Evolutionary conservation across 768 basidiomycete genomes (phyloP).

Genomic region (Amanita rimosa): DNA sequence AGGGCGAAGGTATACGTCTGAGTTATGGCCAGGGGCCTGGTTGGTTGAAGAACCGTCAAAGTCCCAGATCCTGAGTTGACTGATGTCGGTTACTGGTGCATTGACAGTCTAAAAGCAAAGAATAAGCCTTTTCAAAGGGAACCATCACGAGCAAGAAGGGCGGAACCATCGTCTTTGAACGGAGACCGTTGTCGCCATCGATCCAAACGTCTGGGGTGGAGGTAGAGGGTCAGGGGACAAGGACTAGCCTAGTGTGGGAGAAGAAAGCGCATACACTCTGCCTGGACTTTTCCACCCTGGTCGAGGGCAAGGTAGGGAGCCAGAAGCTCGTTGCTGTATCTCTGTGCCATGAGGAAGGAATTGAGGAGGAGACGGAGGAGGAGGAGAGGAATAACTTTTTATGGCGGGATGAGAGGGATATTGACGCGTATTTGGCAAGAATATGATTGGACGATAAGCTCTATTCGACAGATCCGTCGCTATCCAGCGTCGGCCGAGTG

Average conservation of each 20-base stretch:
- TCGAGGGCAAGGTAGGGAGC: constrained; percentile 80
- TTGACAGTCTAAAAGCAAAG: constrained; percentile 56
- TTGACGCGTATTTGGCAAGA: constrained; percentile 19
- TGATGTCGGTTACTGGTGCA: constrained; percentile 80
- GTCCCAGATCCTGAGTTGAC: constrained; percentile 94
- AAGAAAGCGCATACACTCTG: constrained; percentile 61
- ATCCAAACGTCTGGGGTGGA: constrained; percentile 82
- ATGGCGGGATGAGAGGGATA: constrained; percentile 16
- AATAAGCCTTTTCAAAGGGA: no score
- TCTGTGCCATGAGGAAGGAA: constrained; percentile 19
- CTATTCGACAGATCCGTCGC: constrained; percentile 7
- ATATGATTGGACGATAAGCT: constrained; percentile 35
- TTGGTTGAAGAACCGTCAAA: constrained; percentile 98
- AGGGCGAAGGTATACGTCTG: constrained; percentile 96
- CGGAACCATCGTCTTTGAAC: constrained; percentile 87
- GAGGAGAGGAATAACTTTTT: constrained; percentile 11
- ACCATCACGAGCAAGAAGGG: neutral
- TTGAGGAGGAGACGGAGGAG: constrained; percentile 9
- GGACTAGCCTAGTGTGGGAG: no score
- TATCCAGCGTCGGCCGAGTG: constrained; percentile 1
- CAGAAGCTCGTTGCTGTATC: constrained; percentile 76
- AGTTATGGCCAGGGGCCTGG: constrained; percentile 92
- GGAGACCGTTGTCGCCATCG: constrained; percentile 88
- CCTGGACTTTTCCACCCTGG: constrained; percentile 90
- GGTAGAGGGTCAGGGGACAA: no score